Evolutionary conservation across 139 green algal species (phyloP).

Genomic region (Desmodesmus armatus): DNA sequence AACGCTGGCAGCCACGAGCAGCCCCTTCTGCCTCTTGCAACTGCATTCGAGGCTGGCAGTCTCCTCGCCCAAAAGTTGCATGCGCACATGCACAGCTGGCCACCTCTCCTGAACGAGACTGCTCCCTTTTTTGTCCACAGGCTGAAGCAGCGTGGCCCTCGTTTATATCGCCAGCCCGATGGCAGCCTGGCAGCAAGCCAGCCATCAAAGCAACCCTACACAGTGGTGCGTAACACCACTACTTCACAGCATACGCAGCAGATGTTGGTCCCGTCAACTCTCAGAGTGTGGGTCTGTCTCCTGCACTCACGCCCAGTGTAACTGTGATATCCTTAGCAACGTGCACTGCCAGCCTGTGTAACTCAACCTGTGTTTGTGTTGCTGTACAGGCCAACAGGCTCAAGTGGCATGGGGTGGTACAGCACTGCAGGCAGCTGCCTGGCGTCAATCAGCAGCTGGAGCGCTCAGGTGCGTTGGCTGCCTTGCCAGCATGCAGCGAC

Average conservation of each 20-base stretch:
- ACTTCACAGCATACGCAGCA: background rate
- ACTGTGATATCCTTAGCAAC: too few species aligned
- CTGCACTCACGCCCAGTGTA: too few species aligned
- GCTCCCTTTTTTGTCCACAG: background rate
- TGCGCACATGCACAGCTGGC: too few species aligned
- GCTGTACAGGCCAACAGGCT: slow-evolving; percentile 18
- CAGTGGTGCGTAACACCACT: slow-evolving; percentile 7
- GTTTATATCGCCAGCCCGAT: slow-evolving; percentile 14
- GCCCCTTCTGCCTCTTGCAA: too few species aligned
- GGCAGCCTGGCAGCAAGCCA: background rate
- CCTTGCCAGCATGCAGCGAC: background rate
- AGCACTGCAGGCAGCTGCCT: slow-evolving; percentile 31
- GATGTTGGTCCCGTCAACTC: too few species aligned
- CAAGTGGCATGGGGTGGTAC: slow-evolving; percentile 8
- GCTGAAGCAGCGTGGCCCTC: background rate
- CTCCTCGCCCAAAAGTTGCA: too few species aligned
- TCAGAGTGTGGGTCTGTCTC: too few species aligned
- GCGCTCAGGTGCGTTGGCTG: background rate
- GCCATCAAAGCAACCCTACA: slow-evolving; percentile 8
- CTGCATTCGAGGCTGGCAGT: too few species aligned
- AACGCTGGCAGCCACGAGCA: too few species aligned
- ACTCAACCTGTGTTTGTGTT: too few species aligned
- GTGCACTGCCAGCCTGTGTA: too few species aligned
- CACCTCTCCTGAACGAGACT: too few species aligned
- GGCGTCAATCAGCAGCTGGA: slow-evolving; percentile 21